Evolutionary conservation across 139 green algal species (phyloP).

Genomic region (Zygnema cylindricum): DNA sequence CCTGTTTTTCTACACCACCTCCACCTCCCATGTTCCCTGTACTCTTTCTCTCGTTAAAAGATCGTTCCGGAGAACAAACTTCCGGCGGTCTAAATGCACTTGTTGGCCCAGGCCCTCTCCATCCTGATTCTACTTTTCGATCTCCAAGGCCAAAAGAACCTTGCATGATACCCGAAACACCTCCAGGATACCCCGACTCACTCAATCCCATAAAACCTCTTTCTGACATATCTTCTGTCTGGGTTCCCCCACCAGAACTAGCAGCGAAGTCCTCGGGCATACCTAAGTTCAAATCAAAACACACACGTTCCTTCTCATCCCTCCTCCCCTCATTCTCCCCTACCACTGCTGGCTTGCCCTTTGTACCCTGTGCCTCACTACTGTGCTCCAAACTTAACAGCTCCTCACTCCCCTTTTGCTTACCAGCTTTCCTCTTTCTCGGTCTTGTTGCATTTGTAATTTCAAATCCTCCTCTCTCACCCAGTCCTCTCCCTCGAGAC

Average conservation of each 20-base stretch:
- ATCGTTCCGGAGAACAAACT: not conserved
- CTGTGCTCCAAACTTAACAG: not conserved
- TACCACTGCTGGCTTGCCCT: not conserved
- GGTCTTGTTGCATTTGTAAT: not conserved
- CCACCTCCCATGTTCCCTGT: not conserved
- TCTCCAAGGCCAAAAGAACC: not conserved
- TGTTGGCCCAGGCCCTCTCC: not conserved
- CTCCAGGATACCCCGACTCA: not conserved
- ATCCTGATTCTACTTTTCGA: not conserved
- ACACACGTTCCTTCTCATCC: not conserved
- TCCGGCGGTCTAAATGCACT: not conserved
- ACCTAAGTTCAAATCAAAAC: not conserved
- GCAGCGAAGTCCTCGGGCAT: not conserved
- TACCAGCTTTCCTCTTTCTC: not conserved
- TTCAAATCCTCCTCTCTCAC: not conserved
- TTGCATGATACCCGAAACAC: not conserved
- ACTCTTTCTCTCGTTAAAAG: not conserved
- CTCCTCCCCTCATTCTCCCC: not conserved
- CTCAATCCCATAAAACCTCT: not conserved
- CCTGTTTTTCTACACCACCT: too few species aligned
- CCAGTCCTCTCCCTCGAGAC: not conserved
- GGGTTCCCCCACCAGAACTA: not conserved
- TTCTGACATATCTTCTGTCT: not conserved
- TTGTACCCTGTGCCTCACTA: not conserved
- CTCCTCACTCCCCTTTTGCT: not conserved